Percentiles rank a stretch among this genome's conserved stretches.
Conservation (phyloP, 257 asterid species). For the Paulownia fortunei region DNA sequence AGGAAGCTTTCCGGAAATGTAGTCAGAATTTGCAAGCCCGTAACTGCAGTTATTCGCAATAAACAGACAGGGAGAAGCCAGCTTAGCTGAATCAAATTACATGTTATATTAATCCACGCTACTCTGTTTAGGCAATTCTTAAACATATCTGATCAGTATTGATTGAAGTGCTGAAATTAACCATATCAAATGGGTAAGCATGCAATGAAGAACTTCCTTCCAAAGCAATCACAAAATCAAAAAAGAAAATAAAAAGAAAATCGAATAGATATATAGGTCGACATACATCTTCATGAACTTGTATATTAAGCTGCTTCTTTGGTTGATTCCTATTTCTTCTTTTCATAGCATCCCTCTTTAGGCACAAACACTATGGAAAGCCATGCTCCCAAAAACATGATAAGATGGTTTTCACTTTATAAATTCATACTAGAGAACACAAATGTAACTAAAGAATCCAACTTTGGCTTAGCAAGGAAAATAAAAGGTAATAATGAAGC, state of each 20-base stretch:
- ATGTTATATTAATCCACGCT: not conserved
- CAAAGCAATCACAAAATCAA: not conserved
- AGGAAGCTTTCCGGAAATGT: slow-evolving; percentile 77
- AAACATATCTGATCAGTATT: slow-evolving; percentile 2
- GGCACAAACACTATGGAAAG: not conserved
- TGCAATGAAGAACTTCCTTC: slow-evolving; percentile 1
- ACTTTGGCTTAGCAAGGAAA: not conserved
- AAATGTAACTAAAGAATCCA: not conserved
- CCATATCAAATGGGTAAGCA: not conserved
- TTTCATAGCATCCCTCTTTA: not conserved
- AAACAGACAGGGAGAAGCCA: slow-evolving; percentile 24
- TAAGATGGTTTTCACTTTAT: not conserved
- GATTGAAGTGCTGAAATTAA: not conserved
- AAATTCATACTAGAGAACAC: not conserved
- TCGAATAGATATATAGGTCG: not conserved
- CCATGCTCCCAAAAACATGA: not conserved
- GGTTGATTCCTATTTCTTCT: not conserved
- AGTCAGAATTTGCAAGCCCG: slow-evolving; percentile 83
- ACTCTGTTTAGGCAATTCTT: slow-evolving; percentile 20
- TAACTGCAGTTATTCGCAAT: slow-evolving; percentile 59
- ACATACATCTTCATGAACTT: not conserved
- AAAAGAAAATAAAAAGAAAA: slow-evolving; percentile 4
- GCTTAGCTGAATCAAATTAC: slow-evolving; percentile 21
- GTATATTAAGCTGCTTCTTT: not conserved
- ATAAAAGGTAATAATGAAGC: not conserved